Evolutionary conservation across 2,329 filamentous ascomycete species (phyloP), one percentile per base, ranked within the genome.

Genomic region (Sporothrix inflata): DNA sequence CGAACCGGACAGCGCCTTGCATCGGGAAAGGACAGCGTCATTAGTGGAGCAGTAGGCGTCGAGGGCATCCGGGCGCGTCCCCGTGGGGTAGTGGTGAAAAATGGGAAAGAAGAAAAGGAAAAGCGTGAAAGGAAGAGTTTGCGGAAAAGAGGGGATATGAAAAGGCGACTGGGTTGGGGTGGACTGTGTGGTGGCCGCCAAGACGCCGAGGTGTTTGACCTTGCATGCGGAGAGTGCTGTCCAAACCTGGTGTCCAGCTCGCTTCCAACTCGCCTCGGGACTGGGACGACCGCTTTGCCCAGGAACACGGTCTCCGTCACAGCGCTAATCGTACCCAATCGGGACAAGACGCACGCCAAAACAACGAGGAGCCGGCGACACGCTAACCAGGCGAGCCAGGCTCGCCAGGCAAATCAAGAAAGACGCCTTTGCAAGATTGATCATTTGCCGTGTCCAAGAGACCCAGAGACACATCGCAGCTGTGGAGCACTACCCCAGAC

Each of bases 31-130:
- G 51, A 12, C 51, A 27, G 51, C 9, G 51, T 53, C 21, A 8
- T 12, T 7, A 21, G 51, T 53, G 51, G 51, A 53, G 3, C n/a
- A n/a, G 9, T 11, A 21, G 51, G 24, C 51, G 51, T 24, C 51
- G 21, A 27, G 2, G 30, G 21, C 21, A 4, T n/a, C n/a, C n/a
- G n/a, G n/a, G n/a, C n/a, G n/a, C n/a, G 51, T 53, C 21, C 51
- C 51, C 51, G 51, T 53, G 51, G 51, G 51, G 51, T 53, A 53
- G 51, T 27, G 24, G 51, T 53, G 49, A n/a, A 47, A 47, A 47
- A 19, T 3, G 19, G 16, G 5, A 47, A 47, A 34, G 6, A 19
- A 19, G 45, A 3, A 47, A 19, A 47, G 45, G 12, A 19, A 47
- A 47, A 3, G 45, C 9, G 4, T 19, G 45, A 47, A 16, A 47